A percentile compares a stretch with the other conserved stretches of the same genome.
These are phyloP conservation scores for Sordariomycetes sp. DNA, from an alignment of 2,329 filamentous ascomycete genomes.

Conservation along the genomic window DNA sequence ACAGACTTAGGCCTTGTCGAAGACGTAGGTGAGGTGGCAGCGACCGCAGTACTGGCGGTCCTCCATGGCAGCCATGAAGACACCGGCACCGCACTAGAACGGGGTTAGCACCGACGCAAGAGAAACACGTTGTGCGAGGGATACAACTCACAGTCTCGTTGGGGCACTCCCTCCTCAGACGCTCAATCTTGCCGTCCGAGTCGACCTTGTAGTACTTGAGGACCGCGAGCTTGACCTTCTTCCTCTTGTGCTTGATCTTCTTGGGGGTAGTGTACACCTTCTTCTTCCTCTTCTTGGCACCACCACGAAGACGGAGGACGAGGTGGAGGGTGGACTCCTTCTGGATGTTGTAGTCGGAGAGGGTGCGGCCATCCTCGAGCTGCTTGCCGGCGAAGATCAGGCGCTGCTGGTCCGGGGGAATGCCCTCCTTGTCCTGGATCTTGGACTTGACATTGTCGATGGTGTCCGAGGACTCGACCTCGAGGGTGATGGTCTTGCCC, in stretches of 20 bases:
- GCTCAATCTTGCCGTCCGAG: slow-evolving; percentile 99
- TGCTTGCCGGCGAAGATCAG: slow-evolving; percentile 99
- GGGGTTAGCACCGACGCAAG: not conserved
- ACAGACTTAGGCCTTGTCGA: slow-evolving; percentile 51
- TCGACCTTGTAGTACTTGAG: slow-evolving; percentile 99
- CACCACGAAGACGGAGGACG: slow-evolving; percentile 95
- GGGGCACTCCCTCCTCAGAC: slow-evolving; percentile 95
- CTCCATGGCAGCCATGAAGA: slow-evolving; percentile 99
- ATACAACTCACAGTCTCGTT: slow-evolving; percentile 59
- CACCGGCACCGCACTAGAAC: slow-evolving; percentile 86
- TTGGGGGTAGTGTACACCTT: slow-evolving; percentile 99
- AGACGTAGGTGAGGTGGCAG: slow-evolving; percentile 62
- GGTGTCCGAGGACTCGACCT: slow-evolving; percentile 99
- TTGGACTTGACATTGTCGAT: slow-evolving; percentile 99
- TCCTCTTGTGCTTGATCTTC: slow-evolving; percentile 99
- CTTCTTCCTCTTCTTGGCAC: slow-evolving; percentile 99
- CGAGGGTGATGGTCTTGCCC: slow-evolving; percentile 99
- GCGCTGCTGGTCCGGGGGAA: slow-evolving; percentile 97
- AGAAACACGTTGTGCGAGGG: not conserved
- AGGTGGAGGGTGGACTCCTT: slow-evolving; percentile 99
- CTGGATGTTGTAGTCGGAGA: slow-evolving; percentile 99
- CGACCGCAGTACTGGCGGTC: slow-evolving; percentile 94
- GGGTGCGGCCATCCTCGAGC: slow-evolving; percentile 97
- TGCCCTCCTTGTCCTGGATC: slow-evolving; percentile 97
- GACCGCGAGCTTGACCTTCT: slow-evolving; percentile 99